Evolutionary conservation across 306 rosid species (phyloP).

Genomic region (Cicer arietinum): DNA sequence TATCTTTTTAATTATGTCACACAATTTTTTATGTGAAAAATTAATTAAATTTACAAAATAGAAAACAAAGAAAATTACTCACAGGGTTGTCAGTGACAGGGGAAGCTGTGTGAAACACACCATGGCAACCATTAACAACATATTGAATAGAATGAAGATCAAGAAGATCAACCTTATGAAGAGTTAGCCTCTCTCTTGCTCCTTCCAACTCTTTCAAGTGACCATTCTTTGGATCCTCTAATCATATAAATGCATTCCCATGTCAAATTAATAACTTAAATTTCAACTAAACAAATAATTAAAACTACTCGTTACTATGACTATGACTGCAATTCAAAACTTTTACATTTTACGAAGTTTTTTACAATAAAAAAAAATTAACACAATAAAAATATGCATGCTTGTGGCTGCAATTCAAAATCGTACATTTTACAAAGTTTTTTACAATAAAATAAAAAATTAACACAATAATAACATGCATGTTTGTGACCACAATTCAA

Average conservation of each 20-base stretch:
- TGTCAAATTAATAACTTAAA: neutral
- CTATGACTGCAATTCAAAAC: neutral
- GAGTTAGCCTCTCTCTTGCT: conserved; percentile 67
- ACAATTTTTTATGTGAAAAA: neutral
- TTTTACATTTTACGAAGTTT: neutral
- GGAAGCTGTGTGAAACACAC: conserved; percentile 87
- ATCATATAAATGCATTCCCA: neutral
- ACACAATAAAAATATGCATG: too few relatives aligned
- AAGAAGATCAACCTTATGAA: conserved; percentile 79
- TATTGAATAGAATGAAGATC: conserved; percentile 61
- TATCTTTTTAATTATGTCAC: neutral
- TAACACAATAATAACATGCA: neutral
- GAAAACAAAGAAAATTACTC: neutral
- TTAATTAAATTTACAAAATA: neutral
- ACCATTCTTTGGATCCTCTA: conserved; percentile 77
- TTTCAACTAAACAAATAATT: neutral
- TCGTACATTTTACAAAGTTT: neutral
- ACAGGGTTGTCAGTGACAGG: conserved; percentile 91
- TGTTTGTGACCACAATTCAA: neutral
- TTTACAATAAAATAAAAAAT: neutral
- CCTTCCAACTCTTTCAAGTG: conserved; percentile 86
- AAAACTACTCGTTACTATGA: neutral
- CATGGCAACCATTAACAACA: conserved; percentile 71
- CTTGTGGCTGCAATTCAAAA: too few relatives aligned
- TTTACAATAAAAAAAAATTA: too few relatives aligned